Conservation (phyloP, 441 rosid genomes). For the Jatropha podagrica region DNA sequence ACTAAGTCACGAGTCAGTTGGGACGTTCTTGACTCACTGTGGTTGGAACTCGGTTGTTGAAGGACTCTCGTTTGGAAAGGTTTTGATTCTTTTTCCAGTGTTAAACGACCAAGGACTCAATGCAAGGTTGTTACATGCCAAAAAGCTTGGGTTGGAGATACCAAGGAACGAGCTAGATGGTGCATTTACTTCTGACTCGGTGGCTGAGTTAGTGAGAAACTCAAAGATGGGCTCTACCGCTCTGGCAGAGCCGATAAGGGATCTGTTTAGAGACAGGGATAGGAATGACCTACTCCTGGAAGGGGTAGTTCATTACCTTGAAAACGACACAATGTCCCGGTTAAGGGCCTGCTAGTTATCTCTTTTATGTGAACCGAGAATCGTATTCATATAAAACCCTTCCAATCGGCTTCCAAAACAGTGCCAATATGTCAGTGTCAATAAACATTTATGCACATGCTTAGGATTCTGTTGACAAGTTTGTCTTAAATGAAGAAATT, state of each 20-base stretch:
- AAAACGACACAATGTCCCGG: constrained; percentile 12
- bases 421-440: no score
- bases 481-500: no score
- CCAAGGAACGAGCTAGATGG: constrained; percentile 51
- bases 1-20: constrained; percentile 60
- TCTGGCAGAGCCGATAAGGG: constrained; percentile 25
- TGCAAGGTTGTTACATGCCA: constrained; percentile 48
- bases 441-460: no score
- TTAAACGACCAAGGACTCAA: constrained; percentile 61
- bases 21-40: constrained; percentile 72
- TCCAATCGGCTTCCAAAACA: no score
- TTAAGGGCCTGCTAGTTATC: background rate
- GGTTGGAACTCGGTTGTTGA: constrained; percentile 72
- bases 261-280: constrained; percentile 33
- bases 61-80: constrained; percentile 30
- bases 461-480: no score
- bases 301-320: constrained; percentile 14
- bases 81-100: constrained; percentile 48
- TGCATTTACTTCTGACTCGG: constrained; percentile 45
- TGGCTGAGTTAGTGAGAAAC: constrained; percentile 40
- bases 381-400: no score
- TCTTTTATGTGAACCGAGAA: no score
- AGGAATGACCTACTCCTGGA: constrained; percentile 28
- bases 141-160: constrained; percentile 52
- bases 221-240: constrained; percentile 38